Percentiles rank a stretch among this genome's conserved stretches.
phyloP scores from a whole-genome alignment of 1,139 yeast species.

The Hansenula sp. region DNA sequence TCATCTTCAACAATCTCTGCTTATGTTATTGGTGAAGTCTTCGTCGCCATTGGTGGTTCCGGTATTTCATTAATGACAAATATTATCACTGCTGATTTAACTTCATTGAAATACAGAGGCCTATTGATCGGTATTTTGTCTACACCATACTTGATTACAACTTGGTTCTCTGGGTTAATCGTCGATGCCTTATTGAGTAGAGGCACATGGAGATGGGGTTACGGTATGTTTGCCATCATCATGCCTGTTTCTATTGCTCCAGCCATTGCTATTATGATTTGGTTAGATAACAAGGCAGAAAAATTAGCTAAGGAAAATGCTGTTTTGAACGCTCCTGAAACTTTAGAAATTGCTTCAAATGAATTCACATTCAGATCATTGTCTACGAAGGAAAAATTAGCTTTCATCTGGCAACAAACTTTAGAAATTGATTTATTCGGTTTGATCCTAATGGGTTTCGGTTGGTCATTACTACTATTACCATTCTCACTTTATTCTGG shows the following conservation, averaged over 20 bases:
- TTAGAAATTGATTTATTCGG: constrained; percentile 35
- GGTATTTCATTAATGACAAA: constrained; percentile 25
- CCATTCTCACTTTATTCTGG: constrained; percentile 31
- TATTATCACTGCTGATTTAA: constrained; percentile 32
- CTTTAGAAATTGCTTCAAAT: neutral
- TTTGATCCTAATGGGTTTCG: constrained; percentile 32
- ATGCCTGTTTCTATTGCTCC: constrained; percentile 31
- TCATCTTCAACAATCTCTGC: constrained; percentile 28
- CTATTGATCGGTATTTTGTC: constrained; percentile 25
- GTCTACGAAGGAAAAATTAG: constrained; percentile 1
- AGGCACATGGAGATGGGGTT: constrained; percentile 39
- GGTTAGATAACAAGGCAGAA: constrained; percentile 26
- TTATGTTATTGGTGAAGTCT: constrained; percentile 30
- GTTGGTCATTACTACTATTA: constrained; percentile 31
- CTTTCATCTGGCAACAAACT: constrained; percentile 8
- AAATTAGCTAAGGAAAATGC: neutral
- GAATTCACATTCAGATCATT: neutral
- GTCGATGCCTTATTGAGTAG: constrained; percentile 25
- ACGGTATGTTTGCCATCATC: constrained; percentile 36
- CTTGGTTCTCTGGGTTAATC: constrained; percentile 33
- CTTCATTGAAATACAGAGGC: constrained; percentile 33
- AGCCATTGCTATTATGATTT: constrained; percentile 27
- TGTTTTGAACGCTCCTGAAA: neutral
- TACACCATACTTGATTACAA: constrained; percentile 29
- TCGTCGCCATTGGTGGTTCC: constrained; percentile 28